Percentiles rank a stretch among this genome's conserved stretches.
Conservation (phyloP, 805 yeast species). For the Candida jianshihensis region DNA sequence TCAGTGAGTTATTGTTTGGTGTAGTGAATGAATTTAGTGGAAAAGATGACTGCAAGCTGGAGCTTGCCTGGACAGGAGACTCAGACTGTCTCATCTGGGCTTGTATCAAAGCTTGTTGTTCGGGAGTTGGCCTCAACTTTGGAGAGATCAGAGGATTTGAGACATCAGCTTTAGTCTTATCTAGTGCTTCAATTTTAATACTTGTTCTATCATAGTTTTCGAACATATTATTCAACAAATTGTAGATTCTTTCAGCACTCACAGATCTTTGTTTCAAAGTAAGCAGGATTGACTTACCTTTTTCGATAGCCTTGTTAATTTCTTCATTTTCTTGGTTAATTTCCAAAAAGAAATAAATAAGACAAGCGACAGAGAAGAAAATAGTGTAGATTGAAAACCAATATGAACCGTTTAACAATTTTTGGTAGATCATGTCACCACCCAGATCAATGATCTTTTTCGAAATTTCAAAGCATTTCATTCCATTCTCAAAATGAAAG, state of each 20-base stretch:
- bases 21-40: conserved; percentile 11
- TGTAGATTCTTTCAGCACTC: conserved; percentile 76
- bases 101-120: neutral
- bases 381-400: conserved; percentile 94
- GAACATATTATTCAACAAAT: conserved; percentile 67
- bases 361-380: conserved; percentile 86
- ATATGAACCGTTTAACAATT: conserved; percentile 76
- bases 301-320: conserved; percentile 65
- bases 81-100: neutral
- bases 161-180: conserved; percentile 1
- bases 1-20: conserved; percentile 9
- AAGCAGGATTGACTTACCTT: conserved; percentile 68
- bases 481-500: conserved; percentile 61
- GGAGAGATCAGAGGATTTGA: conserved; percentile 1
- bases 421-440: conserved; percentile 66
- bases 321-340: conserved; percentile 40
- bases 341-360: conserved; percentile 58
- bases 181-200: conserved; percentile 33
- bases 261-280: conserved; percentile 64
- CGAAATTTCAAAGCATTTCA: conserved; percentile 80
- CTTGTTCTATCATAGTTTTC: conserved; percentile 72
- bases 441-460: conserved; percentile 75
- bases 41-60: neutral
- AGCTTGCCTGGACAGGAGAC: neutral
- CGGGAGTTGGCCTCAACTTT: neutral